Evolutionary conservation across 306 rosid species (phyloP), one percentile per base, ranked within the genome.

Genomic region (Lathyrus aphaca): DNA sequence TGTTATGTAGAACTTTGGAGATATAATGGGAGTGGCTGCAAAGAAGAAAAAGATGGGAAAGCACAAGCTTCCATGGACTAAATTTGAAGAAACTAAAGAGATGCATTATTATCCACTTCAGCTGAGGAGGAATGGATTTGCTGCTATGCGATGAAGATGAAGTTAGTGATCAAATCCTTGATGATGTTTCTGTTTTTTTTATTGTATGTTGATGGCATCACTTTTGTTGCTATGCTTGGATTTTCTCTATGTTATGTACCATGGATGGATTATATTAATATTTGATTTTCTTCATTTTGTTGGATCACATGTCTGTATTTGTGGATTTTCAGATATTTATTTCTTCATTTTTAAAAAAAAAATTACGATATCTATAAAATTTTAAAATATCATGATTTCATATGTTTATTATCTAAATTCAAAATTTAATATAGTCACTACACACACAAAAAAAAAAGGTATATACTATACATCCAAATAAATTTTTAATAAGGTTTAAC

Each of bases 1-100:
- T 80, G 66, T 64, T 43, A 21, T 68, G 29, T 1, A 90, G 97
- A 84, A 78, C 77, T n/a, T 14, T 1, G 87, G 86, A 76, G 92
- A 88, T 69, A 76, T 60, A 68, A 32, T 81, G 68, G 95, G 92
- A 64, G 83, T 88, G 25, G 82, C 87, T 18, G 90, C 95, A 32
- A 86, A 69, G 84, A 86, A 79, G 86, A 77, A 68, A 72, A 84
- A 76, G 69, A 60, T 78, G 71, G 91, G 92, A 15, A 82, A 81
- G 69, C 87, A 77, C 79, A 86, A 84, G 86, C 76, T 88, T 54
- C 95, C 95, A 30, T 88, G 97, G 97, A 79, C 81, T 3, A 83
- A 71, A 67, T 16, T 61, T 14, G 88, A 81, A 21, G 46, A 83
- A 75, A 75, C 63, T 8, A 80, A 80, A 74, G 69, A 77, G 80